Conservation (phyloP, 805 yeast species). For the Yarrowia alimentaria region DNA sequence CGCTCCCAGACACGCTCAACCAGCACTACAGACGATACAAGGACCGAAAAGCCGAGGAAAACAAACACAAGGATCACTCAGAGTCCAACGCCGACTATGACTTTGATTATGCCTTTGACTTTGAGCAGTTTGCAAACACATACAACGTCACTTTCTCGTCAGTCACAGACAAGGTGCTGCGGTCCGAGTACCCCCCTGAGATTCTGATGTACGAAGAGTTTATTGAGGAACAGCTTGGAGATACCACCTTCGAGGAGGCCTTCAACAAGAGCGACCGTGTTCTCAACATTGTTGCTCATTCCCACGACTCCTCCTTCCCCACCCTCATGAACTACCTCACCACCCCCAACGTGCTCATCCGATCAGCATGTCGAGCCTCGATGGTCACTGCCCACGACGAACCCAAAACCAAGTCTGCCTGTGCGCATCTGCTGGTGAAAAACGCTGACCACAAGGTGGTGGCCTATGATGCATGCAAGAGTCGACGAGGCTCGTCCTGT, state of each 20-base stretch:
- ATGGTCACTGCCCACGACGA: constrained; percentile 63
- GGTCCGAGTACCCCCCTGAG: constrained; percentile 84
- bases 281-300: constrained; percentile 67
- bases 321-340: constrained; percentile 81
- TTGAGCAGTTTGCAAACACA: constrained; percentile 27
- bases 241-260: constrained; percentile 91
- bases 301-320: constrained; percentile 46
- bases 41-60: constrained; percentile 20
- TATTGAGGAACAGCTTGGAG: constrained; percentile 72
- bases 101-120: constrained; percentile 24
- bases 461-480: constrained; percentile 31
- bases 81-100: constrained; percentile 39
- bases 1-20: constrained; percentile 30
- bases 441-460: constrained; percentile 50
- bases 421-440: constrained; percentile 55
- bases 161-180: constrained; percentile 69
- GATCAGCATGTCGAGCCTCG: constrained; percentile 84
- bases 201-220: constrained; percentile 73
- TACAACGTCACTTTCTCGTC: constrained; percentile 42
- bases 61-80: constrained; percentile 24
- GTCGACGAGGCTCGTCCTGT: constrained; percentile 37
- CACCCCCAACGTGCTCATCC: constrained; percentile 84
- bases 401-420: constrained; percentile 5
- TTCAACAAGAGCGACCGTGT: constrained; percentile 73
- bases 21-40: constrained; percentile 4